Evolutionary conservation across 1,139 yeast species (phyloP).

Genomic region (Sugiyamaella grinbergsii): DNA sequence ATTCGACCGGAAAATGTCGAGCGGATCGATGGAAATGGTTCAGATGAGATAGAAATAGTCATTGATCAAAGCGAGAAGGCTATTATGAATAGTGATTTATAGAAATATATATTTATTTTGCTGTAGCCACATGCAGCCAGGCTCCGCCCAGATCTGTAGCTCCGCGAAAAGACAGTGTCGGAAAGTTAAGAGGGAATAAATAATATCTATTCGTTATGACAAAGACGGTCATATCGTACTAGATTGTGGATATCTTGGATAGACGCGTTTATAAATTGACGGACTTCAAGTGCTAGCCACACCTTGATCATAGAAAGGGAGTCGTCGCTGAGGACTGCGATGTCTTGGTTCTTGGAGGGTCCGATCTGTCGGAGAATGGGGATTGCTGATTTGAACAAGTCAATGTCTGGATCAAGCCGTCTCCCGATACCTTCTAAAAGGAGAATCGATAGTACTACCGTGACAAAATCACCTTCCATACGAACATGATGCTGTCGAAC

Average conservation of each 20-base stretch:
- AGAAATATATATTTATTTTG: conserved; percentile 4
- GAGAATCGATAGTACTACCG: conserved; percentile 88
- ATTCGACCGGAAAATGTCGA: conserved; percentile 23
- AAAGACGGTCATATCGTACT: conserved; percentile 60
- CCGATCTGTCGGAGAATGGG: conserved; percentile 88
- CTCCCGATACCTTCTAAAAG: conserved; percentile 93
- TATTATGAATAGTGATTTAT: conserved; percentile 1
- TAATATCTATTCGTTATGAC: conserved; percentile 58
- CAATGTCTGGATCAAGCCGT: conserved; percentile 88
- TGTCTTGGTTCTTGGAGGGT: conserved; percentile 56
- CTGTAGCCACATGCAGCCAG: too few species aligned
- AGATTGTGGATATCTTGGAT: conserved; percentile 67
- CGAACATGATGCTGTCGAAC: conserved; percentile 92
- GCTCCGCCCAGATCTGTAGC: too few species aligned
- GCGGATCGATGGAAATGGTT: conserved; percentile 13
- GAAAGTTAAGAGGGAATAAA: background rate
- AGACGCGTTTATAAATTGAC: conserved; percentile 83
- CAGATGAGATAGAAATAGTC: conserved; percentile 4
- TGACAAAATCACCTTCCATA: conserved; percentile 96
- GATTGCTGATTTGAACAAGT: conserved; percentile 89
- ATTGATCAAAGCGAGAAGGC: conserved; percentile 6
- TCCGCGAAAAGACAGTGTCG: too few species aligned
- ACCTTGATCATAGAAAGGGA: conserved; percentile 80
- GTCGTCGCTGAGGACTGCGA: conserved; percentile 39
- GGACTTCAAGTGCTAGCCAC: conserved; percentile 86